These are phyloP conservation scores for slime mould (Dictyostelium discoideum) DNA, from an alignment of 78 protist species.

Conservation along the genomic window DNA sequence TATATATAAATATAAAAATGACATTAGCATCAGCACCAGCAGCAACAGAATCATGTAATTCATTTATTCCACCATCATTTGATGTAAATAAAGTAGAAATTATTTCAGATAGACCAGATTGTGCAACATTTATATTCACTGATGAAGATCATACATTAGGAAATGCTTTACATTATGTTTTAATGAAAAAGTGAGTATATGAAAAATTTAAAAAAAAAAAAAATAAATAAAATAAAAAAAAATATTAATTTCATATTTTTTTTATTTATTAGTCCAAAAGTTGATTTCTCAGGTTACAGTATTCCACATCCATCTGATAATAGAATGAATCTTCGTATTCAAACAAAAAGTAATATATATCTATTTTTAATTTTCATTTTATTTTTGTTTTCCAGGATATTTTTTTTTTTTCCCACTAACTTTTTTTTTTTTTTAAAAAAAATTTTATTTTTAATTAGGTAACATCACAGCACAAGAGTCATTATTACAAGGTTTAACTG, in stretches of 20 bases:
- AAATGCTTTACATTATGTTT: conserved; percentile 75
- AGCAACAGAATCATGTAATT: conserved; percentile 24
- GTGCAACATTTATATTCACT: conserved; percentile 74
- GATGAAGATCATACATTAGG: conserved; percentile 85
- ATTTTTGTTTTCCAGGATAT: not conserved
- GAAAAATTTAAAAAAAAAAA: not conserved
- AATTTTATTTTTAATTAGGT: not conserved
- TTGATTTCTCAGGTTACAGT: conserved; percentile 83
- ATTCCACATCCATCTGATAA: conserved; percentile 85
- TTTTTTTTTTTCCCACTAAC: not conserved
- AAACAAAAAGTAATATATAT: conserved; percentile 51
- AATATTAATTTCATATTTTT: not conserved
- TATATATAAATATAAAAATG: conserved; percentile 38
- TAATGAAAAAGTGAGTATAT: conserved; percentile 71
- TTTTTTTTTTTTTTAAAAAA: not conserved
- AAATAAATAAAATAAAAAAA: too few species aligned
- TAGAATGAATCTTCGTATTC: conserved; percentile 79
- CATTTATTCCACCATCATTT: conserved; percentile 33
- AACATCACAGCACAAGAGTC: conserved; percentile 59
- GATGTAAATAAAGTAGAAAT: conserved; percentile 51
- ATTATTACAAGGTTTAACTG: conserved; percentile 36
- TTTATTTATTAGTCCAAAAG: conserved; percentile 43
- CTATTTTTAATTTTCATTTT: not conserved
- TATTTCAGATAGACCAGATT: conserved; percentile 78
- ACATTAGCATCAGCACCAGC: conserved; percentile 11